These are phyloP conservation scores for Aspergillus ochraceoroseus DNA, from an alignment of 2,329 filamentous ascomycete species.

Conservation along the genomic window DNA sequence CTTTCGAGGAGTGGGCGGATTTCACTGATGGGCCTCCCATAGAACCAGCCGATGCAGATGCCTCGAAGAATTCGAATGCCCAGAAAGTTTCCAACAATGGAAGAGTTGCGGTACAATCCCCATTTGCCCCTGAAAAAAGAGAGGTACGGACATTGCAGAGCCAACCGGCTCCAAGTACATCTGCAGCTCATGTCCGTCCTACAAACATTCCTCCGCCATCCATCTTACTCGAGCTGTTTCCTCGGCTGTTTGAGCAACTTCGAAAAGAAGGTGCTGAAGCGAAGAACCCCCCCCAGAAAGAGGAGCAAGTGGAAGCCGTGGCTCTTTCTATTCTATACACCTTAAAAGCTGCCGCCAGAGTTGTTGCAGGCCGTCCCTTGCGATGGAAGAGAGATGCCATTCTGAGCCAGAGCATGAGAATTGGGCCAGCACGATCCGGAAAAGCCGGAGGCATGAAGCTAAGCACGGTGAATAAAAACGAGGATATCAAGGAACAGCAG, in stretches of 20 bases:
- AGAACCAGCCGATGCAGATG: slow-evolving; percentile 10
- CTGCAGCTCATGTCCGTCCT: slow-evolving; percentile 52
- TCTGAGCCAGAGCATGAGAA: slow-evolving; percentile 81
- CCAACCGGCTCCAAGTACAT: not conserved
- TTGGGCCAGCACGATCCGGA: slow-evolving; percentile 66
- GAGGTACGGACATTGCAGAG: not conserved
- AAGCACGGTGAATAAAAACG: slow-evolving; percentile 74
- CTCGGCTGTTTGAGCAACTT: slow-evolving; percentile 63
- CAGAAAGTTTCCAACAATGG: not conserved
- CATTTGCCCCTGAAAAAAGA: not conserved
- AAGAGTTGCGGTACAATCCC: not conserved
- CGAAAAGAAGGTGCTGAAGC: slow-evolving; percentile 62
- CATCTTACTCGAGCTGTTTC: slow-evolving; percentile 71
- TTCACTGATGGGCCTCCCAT: slow-evolving; percentile 44
- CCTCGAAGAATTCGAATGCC: slow-evolving; percentile 7
- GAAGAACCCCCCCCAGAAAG: slow-evolving; percentile 53
- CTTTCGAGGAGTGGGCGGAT: slow-evolving; percentile 47
- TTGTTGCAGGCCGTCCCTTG: slow-evolving; percentile 77
- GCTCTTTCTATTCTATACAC: slow-evolving; percentile 28
- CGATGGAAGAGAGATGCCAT: slow-evolving; percentile 89
- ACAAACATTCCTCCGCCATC: slow-evolving; percentile 87
- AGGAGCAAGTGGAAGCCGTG: slow-evolving; percentile 17
- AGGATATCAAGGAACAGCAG: slow-evolving; percentile 75
- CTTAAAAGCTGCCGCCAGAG: slow-evolving; percentile 61
- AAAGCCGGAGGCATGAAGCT: slow-evolving; percentile 86